Evolutionary conservation across 306 rosid species (phyloP), one percentile per base, ranked within the genome.

Genomic region (Prunus dulcis): DNA sequence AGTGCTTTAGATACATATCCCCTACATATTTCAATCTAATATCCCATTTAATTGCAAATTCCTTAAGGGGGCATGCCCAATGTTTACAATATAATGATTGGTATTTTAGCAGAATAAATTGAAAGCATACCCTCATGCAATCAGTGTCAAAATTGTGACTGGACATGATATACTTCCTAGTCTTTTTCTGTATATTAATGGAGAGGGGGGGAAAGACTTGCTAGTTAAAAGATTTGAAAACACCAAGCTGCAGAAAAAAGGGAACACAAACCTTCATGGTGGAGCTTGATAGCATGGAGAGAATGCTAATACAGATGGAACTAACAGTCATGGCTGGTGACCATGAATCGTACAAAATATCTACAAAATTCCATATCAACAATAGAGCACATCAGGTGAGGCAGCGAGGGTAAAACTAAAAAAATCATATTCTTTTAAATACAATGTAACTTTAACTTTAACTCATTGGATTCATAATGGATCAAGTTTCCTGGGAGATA

Each of bases 301-400:
- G 97, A 81, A 96, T 96, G 91, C 99, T 96, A 82, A 96, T 93
- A 85, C 99, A 93, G 88, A 96, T 93, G 45, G 99, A 96, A 85
- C 99, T 93, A 77, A 96, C 99, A 67, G 99, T 96, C 99, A 96
- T 96, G 30, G 99, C 99, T 45, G 99, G 99, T 79, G 99, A 96
- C 99, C 99, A 96, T 20, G 99, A 96, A 89, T 96, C 99, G 18
- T 96, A 96, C 85, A 96, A 82, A 88, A 96, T 96, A 85, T 96
- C 99, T 96, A 89, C 90, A 88, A 25, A 71, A 67, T 69, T 18
- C 68, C 86, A 83, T 17, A 76, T 15, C 66, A 60, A 65, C 63
- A 64, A 72, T 19, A 78, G 65, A 80, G 71, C 45, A 75, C 68
- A 71, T 49, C 83, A 88, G 84, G 56, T 53, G 56, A 80, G 64